phyloP scores from a whole-genome alignment of 2,329 filamentous ascomycete species.

The Rhytidhysteron rufulum region DNA sequence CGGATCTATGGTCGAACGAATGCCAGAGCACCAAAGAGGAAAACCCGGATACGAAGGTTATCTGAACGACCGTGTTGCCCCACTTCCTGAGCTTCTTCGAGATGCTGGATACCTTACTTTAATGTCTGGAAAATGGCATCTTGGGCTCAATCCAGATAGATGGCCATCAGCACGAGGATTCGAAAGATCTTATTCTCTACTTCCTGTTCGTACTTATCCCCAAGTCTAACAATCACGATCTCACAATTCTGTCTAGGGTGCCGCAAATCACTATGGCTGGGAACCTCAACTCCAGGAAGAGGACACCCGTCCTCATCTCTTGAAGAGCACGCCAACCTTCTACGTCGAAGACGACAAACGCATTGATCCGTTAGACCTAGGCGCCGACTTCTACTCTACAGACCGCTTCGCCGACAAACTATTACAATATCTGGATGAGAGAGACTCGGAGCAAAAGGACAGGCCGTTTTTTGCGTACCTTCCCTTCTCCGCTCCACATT shows the following conservation, averaged over 20 bases:
- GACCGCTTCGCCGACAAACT: constrained; percentile 26
- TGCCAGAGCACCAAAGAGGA: constrained; percentile 51
- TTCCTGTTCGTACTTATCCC: constrained; percentile 1
- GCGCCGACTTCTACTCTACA: constrained; percentile 29
- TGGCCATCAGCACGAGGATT: constrained; percentile 10
- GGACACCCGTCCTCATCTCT: constrained; percentile 11
- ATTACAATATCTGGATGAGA: constrained; percentile 19
- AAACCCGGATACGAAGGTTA: constrained; percentile 62
- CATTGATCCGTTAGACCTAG: constrained; percentile 14
- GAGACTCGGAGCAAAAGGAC: constrained; percentile 11
- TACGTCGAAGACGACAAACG: constrained; percentile 13
- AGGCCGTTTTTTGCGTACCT: constrained; percentile 28
- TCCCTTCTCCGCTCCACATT: constrained; percentile 26
- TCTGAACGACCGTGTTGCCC: constrained; percentile 56
- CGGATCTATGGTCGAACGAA: constrained; percentile 55
- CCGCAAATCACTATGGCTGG: constrained; percentile 34
- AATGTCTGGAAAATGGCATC: constrained; percentile 15
- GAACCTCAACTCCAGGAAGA: constrained; percentile 24
- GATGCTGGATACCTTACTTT: constrained; percentile 32
- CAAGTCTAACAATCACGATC: not conserved
- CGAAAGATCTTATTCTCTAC: constrained; percentile 7
- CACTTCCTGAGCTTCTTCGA: constrained; percentile 55
- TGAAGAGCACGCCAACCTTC: constrained; percentile 2
- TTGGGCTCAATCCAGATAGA: constrained; percentile 8
- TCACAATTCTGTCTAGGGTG: constrained; percentile 5